Conservation (phyloP, 768 basidiomycete species). For the Panus rudis region DNA sequence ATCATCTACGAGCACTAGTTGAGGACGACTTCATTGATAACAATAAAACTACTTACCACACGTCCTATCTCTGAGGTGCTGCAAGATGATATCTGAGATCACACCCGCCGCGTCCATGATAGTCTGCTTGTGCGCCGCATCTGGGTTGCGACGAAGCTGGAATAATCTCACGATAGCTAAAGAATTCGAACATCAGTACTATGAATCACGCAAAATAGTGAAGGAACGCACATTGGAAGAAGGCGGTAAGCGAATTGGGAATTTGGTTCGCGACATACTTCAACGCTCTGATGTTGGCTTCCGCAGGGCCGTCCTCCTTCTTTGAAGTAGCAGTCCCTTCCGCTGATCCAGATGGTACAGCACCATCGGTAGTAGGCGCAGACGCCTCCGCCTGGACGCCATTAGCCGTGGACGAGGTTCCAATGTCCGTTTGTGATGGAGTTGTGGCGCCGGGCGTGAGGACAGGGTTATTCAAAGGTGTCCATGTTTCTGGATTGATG, state of each 20-base stretch:
- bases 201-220: not conserved
- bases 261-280: constrained; percentile 77
- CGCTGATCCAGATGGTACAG: not conserved
- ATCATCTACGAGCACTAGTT: constrained; percentile 27
- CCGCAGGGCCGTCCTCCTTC: constrained; percentile 39
- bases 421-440: not conserved
- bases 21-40: not conserved
- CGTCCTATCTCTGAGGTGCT: constrained; percentile 52
- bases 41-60: constrained; percentile 38
- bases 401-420: constrained; percentile 11
- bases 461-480: not conserved
- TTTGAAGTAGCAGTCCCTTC: constrained; percentile 15
- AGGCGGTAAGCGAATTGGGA: constrained; percentile 67
- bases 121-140: constrained; percentile 69
- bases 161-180: constrained; percentile 84
- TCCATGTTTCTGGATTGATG: not conserved
- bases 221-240: constrained; percentile 71
- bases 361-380: not conserved
- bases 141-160: constrained; percentile 71
- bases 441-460: not conserved
- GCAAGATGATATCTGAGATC: constrained; percentile 66
- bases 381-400: constrained; percentile 14
- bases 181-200: not conserved
- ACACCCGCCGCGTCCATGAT: constrained; percentile 61
- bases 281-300: constrained; percentile 67